Evolutionary conservation across 1,284 basidiomycete species (phyloP).

Genomic region (Grifola frondosa): DNA sequence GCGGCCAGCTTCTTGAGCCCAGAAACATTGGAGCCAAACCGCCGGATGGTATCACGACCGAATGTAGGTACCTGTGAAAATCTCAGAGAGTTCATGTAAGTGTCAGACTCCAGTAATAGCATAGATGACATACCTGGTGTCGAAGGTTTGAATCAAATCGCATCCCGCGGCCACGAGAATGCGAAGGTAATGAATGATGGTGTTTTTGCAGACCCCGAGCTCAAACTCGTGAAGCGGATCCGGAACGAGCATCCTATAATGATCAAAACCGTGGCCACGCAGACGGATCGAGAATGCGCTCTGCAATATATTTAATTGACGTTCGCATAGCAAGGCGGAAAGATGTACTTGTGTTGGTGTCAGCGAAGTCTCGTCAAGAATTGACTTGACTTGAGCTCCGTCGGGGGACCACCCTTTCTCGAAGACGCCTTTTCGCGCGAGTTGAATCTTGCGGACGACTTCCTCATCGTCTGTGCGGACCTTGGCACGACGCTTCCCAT

Average conservation of each 20-base stretch:
- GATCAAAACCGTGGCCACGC: constrained; percentile 10
- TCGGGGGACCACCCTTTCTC: constrained; percentile 4
- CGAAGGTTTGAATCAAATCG: constrained; percentile 13
- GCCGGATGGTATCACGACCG: constrained; percentile 22
- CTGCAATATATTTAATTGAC: constrained; percentile 16
- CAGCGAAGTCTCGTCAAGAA: constrained; percentile 2
- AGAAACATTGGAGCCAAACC: constrained; percentile 20
- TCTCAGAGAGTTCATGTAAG: too few relatives aligned
- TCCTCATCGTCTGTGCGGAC: constrained; percentile 2
- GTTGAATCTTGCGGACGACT: background rate
- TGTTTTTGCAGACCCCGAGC: constrained; percentile 26
- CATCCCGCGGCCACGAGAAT: constrained; percentile 17
- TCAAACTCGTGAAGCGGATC: constrained; percentile 29
- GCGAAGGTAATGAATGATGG: constrained; percentile 23
- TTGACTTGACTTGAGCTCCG: background rate
- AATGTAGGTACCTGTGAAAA: constrained; percentile 27
- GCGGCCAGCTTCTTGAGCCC: constrained; percentile 31
- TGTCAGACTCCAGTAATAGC: too few relatives aligned
- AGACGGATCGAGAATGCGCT: constrained; percentile 32
- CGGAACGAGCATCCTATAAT: constrained; percentile 16
- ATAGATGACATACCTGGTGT: constrained; percentile 14
- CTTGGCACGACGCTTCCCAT: constrained; percentile 1
- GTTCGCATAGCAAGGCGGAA: background rate
- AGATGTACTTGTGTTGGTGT: constrained; percentile 1
- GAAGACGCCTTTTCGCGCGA: constrained; percentile 6